Percentiles rank a stretch among this genome's conserved stretches.
Evolutionary conservation across 257 asterid genomes (phyloP).

Genomic region (Fraxinus anomala): DNA sequence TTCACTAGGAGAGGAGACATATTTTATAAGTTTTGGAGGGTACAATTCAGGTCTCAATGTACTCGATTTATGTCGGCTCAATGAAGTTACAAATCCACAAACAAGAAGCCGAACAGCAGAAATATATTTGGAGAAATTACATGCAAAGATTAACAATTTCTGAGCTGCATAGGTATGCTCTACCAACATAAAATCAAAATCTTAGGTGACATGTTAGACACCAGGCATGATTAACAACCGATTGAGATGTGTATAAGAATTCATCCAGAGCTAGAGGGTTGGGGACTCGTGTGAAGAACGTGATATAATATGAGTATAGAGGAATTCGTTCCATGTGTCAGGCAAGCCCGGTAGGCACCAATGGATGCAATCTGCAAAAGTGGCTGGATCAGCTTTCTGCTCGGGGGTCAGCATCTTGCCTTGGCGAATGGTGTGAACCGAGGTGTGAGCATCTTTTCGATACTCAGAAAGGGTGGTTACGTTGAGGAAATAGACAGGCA

Average conservation of each 20-base stretch:
- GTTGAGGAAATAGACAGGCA: slow-evolving; percentile 55
- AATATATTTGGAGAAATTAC: background rate
- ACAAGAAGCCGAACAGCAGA: background rate
- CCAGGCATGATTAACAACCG: background rate
- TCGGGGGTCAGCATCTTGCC: slow-evolving; percentile 63
- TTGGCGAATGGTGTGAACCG: slow-evolving; percentile 71
- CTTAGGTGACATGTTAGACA: slow-evolving; percentile 12
- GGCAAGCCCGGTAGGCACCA: slow-evolving; percentile 92
- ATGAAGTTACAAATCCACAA: background rate
- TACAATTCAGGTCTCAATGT: background rate
- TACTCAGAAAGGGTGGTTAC: slow-evolving; percentile 67
- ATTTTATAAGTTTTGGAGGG: background rate
- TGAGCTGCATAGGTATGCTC: background rate
- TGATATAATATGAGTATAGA: slow-evolving; percentile 40
- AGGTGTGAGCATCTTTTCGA: slow-evolving; percentile 80
- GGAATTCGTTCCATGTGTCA: slow-evolving; percentile 75
- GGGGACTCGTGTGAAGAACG: slow-evolving; percentile 27
- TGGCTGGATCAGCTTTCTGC: slow-evolving; percentile 64
- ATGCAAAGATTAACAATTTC: slow-evolving; percentile 1
- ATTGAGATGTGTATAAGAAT: background rate
- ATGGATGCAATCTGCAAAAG: slow-evolving; percentile 73
- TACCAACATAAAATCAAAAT: slow-evolving; percentile 3
- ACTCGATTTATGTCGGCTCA: background rate
- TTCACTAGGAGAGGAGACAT: slow-evolving; percentile 1
- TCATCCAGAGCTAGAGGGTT: background rate